Evolutionary conservation across 1,139 yeast species (phyloP).

Genomic region (Suhomyces anneliseae): DNA sequence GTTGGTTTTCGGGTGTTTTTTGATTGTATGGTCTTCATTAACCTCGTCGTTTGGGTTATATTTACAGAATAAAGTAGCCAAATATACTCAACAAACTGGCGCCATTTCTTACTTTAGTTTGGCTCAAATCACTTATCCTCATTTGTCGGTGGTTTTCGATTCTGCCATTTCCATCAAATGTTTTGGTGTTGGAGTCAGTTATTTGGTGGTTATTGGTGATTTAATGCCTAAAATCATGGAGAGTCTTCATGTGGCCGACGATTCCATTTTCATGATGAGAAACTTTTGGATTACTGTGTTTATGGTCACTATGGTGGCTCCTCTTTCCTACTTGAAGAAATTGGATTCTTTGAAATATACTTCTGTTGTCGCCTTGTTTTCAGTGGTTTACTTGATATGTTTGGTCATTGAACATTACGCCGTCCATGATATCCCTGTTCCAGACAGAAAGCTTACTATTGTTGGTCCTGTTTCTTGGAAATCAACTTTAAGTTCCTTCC

Average conservation of each 20-base stretch:
- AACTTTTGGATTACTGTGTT: constrained; percentile 72
- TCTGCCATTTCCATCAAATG: constrained; percentile 62
- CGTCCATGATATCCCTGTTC: constrained; percentile 31
- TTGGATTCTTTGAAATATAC: constrained; percentile 87
- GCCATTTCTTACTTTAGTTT: constrained; percentile 54
- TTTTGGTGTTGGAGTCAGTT: constrained; percentile 90
- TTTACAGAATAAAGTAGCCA: constrained; percentile 51
- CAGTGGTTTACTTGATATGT: constrained; percentile 77
- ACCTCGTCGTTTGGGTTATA: constrained; percentile 56
- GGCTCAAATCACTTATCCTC: constrained; percentile 56
- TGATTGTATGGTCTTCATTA: constrained; percentile 48
- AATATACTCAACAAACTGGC: constrained; percentile 48
- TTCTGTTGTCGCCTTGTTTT: constrained; percentile 76
- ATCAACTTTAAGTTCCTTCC: constrained; percentile 55
- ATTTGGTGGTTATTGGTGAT: constrained; percentile 86
- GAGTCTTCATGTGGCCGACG: constrained; percentile 31
- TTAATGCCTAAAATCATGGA: constrained; percentile 76
- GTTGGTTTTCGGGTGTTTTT: constrained; percentile 44
- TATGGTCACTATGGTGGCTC: constrained; percentile 59
- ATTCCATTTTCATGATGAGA: constrained; percentile 40
- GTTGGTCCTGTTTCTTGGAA: constrained; percentile 41
- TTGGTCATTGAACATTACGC: constrained; percentile 68
- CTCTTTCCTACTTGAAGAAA: constrained; percentile 70
- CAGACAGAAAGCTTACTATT: constrained; percentile 25
- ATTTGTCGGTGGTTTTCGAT: constrained; percentile 42